A percentile compares a stretch with the other conserved stretches of the same genome.
phyloP scores from a whole-genome alignment of 441 rosid species.

The Hura crepitans region DNA sequence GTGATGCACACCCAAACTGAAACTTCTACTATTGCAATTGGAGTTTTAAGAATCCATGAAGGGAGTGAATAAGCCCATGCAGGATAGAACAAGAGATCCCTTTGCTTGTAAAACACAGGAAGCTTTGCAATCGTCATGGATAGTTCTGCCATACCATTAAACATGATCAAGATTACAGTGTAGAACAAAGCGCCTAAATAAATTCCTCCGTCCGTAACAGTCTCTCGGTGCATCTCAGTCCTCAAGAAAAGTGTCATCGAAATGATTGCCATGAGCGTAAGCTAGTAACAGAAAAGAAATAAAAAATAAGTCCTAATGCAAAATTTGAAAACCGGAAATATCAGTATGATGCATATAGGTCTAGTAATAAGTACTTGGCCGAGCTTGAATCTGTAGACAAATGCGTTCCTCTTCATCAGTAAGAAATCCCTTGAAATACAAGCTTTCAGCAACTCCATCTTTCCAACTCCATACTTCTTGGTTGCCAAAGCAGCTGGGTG shows the following conservation, averaged over 20 bases:
- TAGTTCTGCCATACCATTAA: constrained; percentile 73
- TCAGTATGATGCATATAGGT: not conserved
- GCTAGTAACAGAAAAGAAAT: constrained; percentile 27
- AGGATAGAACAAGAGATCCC: constrained; percentile 70
- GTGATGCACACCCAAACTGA: constrained; percentile 59
- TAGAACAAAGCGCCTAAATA: constrained; percentile 67
- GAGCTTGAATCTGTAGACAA: constrained; percentile 72
- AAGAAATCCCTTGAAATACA: constrained; percentile 58
- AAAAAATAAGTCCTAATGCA: constrained; percentile 14
- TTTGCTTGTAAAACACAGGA: constrained; percentile 82
- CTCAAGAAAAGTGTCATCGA: constrained; percentile 61
- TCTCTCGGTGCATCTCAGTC: constrained; percentile 51
- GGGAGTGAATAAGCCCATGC: constrained; percentile 76
- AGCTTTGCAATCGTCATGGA: constrained; percentile 71
- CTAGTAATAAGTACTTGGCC: constrained; percentile 37
- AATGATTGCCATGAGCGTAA: constrained; percentile 38
- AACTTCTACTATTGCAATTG: constrained; percentile 56
- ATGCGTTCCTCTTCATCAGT: constrained; percentile 87
- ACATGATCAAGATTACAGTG: constrained; percentile 43
- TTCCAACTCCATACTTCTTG: constrained; percentile 51
- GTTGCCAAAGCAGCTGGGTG: constrained; percentile 81
- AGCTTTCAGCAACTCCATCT: constrained; percentile 57
- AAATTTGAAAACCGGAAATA: not conserved
- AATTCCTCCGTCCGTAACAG: constrained; percentile 51
- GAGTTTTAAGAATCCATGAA: constrained; percentile 72